A percentile compares a stretch with the other conserved stretches of the same genome.
phyloP scores from a whole-genome alignment of 257 asterid species.

The Scutellaria barbata region DNA sequence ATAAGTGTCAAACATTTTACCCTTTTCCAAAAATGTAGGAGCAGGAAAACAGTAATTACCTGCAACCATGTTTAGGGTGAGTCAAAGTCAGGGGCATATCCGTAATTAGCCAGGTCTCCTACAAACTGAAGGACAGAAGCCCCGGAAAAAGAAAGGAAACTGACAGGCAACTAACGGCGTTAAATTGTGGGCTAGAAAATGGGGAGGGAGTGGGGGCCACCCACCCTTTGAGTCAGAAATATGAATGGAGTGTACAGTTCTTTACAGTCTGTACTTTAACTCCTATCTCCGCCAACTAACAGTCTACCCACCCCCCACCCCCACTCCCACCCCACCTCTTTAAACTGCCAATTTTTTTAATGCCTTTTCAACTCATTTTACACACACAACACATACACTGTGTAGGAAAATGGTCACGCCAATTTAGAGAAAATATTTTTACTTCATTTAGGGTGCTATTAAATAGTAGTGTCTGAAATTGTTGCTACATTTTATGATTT shows the following conservation, averaged over 20 bases:
- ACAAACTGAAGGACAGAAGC: no score
- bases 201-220: slow-evolving; percentile 17
- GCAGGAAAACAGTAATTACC: background rate
- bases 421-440: no score
- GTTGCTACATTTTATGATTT: no score
- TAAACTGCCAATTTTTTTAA: no score
- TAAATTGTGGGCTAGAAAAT: slow-evolving; percentile 32
- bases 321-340: no score
- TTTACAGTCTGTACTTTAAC: slow-evolving; percentile 36
- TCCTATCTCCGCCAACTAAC: slow-evolving; percentile 27
- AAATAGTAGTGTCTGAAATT: no score
- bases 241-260: slow-evolving; percentile 29
- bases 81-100: slow-evolving; percentile 3
- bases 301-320: background rate
- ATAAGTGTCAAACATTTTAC: background rate
- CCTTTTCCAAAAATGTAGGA: slow-evolving; percentile 21
- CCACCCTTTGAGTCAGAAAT: slow-evolving; percentile 8
- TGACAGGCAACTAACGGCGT: slow-evolving; percentile 37
- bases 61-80: background rate
- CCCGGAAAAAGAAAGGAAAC: background rate
- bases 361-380: no score
- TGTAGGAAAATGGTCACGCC: no score
- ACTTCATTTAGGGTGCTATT: no score
- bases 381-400: no score
- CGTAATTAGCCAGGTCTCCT: background rate